Conservation (phyloP, 208 protist genomes). For the Acanthamoeba healyi region DNA sequence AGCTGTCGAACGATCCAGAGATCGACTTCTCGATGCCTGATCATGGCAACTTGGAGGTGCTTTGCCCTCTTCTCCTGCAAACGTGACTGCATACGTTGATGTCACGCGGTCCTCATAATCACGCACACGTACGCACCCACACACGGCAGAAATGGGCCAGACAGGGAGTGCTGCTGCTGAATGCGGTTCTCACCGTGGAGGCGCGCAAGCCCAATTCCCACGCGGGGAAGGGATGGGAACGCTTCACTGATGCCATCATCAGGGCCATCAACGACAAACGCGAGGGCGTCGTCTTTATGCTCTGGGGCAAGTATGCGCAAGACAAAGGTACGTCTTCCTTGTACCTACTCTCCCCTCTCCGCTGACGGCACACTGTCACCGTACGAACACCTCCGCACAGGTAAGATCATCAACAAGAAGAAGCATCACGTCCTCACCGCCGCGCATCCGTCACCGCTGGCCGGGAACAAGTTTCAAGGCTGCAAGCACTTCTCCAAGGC, state of each 20-base stretch:
- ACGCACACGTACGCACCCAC: neutral
- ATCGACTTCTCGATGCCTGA: slow-evolving; percentile 37
- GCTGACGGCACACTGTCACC: neutral
- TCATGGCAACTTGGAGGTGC: slow-evolving; percentile 27
- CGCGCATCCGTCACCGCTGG: slow-evolving; percentile 88
- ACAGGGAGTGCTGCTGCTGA: slow-evolving; percentile 98
- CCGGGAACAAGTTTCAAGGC: slow-evolving; percentile 83
- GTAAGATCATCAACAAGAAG: slow-evolving; percentile 93
- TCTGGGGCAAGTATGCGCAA: slow-evolving; percentile 90
- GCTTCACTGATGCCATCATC: slow-evolving; percentile 92
- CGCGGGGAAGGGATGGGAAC: slow-evolving; percentile 94
- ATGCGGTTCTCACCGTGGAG: slow-evolving; percentile 96
- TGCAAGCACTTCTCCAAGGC: slow-evolving; percentile 87
- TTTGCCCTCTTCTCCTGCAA: slow-evolving; percentile 28
- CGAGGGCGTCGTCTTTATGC: slow-evolving; percentile 93
- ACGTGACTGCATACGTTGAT: no score
- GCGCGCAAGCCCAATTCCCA: slow-evolving; percentile 95
- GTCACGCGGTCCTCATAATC: no score
- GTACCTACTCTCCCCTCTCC: no score
- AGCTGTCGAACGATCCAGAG: slow-evolving; percentile 57
- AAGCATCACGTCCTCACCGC: slow-evolving; percentile 94
- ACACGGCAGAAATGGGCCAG: slow-evolving; percentile 93
- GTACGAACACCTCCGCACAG: slow-evolving; percentile 79
- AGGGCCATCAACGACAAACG: slow-evolving; percentile 51
- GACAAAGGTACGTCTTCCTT: neutral